phyloP scores from a whole-genome alignment of 1,284 basidiomycete genomes.

The Cystobasidiaceae sp. region DNA sequence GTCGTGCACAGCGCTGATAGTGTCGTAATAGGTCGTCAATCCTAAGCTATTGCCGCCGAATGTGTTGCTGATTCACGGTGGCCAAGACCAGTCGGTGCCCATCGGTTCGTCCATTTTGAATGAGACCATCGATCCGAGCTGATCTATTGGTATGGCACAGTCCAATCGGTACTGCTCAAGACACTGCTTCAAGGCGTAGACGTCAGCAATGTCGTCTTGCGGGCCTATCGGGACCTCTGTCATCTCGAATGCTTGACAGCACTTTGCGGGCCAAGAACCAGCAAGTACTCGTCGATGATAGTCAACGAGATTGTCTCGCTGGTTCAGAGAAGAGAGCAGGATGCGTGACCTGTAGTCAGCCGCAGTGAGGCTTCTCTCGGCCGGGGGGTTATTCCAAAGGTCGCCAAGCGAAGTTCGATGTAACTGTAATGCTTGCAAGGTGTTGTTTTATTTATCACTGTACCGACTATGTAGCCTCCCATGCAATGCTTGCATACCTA shows the following conservation, averaged over 20 bases:
- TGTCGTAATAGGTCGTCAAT: slow-evolving; percentile 12
- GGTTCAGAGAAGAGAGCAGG: neutral
- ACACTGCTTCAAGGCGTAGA: slow-evolving; percentile 24
- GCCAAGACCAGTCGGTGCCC: slow-evolving; percentile 18
- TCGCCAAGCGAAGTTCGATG: no score
- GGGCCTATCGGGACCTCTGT: slow-evolving; percentile 23
- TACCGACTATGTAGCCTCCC: no score
- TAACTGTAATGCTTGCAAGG: no score
- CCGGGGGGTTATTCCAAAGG: no score
- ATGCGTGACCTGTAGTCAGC: no score
- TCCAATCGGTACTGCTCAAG: slow-evolving; percentile 24
- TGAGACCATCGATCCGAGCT: no score
- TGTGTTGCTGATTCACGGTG: slow-evolving; percentile 28
- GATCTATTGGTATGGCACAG: no score
- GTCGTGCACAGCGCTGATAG: neutral
- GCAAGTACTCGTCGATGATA: slow-evolving; percentile 30
- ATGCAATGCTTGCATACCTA: no score
- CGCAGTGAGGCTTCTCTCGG: no score
- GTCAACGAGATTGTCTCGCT: slow-evolving; percentile 18
- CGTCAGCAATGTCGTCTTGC: slow-evolving; percentile 14
- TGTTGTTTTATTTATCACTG: no score
- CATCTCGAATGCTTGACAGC: slow-evolving; percentile 30
- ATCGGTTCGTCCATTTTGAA: slow-evolving; percentile 6
- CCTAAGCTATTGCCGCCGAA: slow-evolving; percentile 15
- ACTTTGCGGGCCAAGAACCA: neutral